phyloP scores from a whole-genome alignment of 176 grass and related monocot genomes.

The Bonia amplexicaulis region DNA sequence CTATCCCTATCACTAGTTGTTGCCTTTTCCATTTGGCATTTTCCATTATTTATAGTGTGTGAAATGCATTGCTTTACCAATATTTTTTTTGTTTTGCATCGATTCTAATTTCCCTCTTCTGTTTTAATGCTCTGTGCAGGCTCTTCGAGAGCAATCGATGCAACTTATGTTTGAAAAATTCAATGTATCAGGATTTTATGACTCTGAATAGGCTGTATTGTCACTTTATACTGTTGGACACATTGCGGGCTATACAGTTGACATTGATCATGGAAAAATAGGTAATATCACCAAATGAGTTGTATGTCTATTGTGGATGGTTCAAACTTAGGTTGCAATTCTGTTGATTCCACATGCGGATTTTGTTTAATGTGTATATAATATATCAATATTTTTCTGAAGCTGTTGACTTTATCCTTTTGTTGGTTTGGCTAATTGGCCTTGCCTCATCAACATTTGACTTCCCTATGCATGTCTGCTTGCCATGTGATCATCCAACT shows the following conservation, averaged over 20 bases:
- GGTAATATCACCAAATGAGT: slow-evolving; percentile 39
- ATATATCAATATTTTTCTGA: background rate
- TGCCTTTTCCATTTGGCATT: background rate
- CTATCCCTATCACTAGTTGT: background rate
- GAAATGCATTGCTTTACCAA: background rate
- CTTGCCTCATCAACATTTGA: background rate
- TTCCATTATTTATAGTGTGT: background rate
- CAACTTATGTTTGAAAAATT: slow-evolving; percentile 99
- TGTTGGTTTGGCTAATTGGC: background rate
- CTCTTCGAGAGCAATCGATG: slow-evolving; percentile 74
- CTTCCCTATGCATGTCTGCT: background rate
- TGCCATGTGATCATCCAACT: too few species aligned
- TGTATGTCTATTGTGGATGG: too few species aligned
- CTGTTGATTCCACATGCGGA: background rate
- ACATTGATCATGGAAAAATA: slow-evolving; percentile 98
- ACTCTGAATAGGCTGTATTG: slow-evolving; percentile 90
- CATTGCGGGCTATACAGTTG: slow-evolving; percentile 91
- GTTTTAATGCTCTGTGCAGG: slow-evolving; percentile 41
- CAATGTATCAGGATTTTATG: slow-evolving; percentile 98
- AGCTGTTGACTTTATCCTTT: background rate
- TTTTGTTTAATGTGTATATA: background rate
- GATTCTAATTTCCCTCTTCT: background rate
- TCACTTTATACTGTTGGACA: slow-evolving; percentile 98
- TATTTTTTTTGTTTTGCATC: background rate
- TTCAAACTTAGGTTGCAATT: background rate